Evolutionary conservation across 1,139 yeast genomes (phyloP), one percentile per base, ranked within the genome.

Genomic region (Geotrichum armillariae): DNA sequence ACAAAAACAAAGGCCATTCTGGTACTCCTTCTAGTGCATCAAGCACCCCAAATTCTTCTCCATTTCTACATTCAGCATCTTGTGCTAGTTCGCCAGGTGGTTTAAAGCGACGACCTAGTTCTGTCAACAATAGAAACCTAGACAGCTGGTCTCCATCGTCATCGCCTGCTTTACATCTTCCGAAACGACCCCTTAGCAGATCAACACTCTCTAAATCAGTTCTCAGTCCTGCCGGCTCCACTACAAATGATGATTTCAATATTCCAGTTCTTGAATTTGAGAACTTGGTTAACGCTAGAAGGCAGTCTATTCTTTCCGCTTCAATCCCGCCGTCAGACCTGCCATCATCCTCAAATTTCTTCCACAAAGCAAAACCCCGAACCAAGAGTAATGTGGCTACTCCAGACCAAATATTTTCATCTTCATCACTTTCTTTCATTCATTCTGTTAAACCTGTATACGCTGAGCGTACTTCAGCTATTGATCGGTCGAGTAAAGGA

Each of bases 251-350:
- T 3, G 37, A 36, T 16, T 9, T 31, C 8, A 18, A 20, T 8
- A 44, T 44, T 21, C 47, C 47, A 9, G n/a, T 16, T 14, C 37
- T 44, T 18, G 47, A 44, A 21, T 41, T 41, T 33, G 45, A 41
- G 16, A 32, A 22, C 31, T 31, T 29, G 14, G 5, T 4, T 18
- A 7, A 18, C 31, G 27, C 35, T n/a, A 29, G 31, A 16, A 22
- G 29, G 25, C 42, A 17, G 17, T 23, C 35, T n/a, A 20, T 29
- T 8, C 7, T 9, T 34, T n/a, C 38, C 22, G 25, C 33, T n/a
- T 5, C 9, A 8, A 17, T 21, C 23, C 12, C 39, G 20, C 11
- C 39, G 2, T 8, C 39, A 6, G 8, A 20, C n/a, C n/a, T 23
- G 20, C 12, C 39, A 17, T 18, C 39, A 35, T 18, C 23, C 8